Percentiles rank a stretch among this genome's conserved stretches.
Conservation (phyloP, 805 yeast species). For the Kluyveromyces nonfermentans region DNA sequence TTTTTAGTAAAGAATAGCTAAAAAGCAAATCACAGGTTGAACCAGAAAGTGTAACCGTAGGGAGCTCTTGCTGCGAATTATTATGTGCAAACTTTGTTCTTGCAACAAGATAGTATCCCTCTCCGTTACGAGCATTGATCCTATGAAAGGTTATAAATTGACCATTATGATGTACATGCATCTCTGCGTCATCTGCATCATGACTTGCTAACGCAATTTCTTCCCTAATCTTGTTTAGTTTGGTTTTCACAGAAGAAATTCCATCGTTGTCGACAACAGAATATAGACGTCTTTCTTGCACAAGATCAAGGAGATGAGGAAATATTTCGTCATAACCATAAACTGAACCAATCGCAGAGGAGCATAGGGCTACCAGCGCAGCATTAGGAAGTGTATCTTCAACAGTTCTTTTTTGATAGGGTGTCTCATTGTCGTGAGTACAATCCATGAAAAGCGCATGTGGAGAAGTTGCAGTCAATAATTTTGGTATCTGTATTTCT, state of each 20-base stretch:
- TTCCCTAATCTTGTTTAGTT: slow-evolving; percentile 48
- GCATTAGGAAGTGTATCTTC: slow-evolving; percentile 95
- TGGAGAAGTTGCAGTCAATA: slow-evolving; percentile 61
- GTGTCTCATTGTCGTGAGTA: slow-evolving; percentile 91
- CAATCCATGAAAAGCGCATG: slow-evolving; percentile 97
- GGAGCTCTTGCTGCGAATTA: slow-evolving; percentile 42
- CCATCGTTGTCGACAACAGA: slow-evolving; percentile 42
- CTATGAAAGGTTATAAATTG: slow-evolving; percentile 88
- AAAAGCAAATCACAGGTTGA: slow-evolving; percentile 48
- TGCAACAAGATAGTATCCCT: slow-evolving; percentile 83
- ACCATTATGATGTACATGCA: slow-evolving; percentile 90
- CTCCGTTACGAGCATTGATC: slow-evolving; percentile 71
- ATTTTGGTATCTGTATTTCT: slow-evolving; percentile 59
- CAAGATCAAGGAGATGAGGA: slow-evolving; percentile 74
- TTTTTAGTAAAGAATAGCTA: slow-evolving; percentile 45
- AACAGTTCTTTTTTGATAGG: slow-evolving; percentile 79
- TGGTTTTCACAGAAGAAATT: slow-evolving; percentile 61
- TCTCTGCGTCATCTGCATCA: slow-evolving; percentile 60
- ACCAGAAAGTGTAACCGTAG: slow-evolving; percentile 52
- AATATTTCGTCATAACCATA: slow-evolving; percentile 91
- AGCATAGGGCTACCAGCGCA: slow-evolving; percentile 85
- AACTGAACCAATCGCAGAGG: slow-evolving; percentile 89
- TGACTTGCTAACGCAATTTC: slow-evolving; percentile 42
- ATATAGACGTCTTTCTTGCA: slow-evolving; percentile 61
- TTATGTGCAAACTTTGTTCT: slow-evolving; percentile 58